A percentile compares a stretch with the other conserved stretches of the same genome.
These are phyloP conservation scores for Apostasia ramifera DNA, from an alignment of 106 monocot genomes.

Conservation along the genomic window DNA sequence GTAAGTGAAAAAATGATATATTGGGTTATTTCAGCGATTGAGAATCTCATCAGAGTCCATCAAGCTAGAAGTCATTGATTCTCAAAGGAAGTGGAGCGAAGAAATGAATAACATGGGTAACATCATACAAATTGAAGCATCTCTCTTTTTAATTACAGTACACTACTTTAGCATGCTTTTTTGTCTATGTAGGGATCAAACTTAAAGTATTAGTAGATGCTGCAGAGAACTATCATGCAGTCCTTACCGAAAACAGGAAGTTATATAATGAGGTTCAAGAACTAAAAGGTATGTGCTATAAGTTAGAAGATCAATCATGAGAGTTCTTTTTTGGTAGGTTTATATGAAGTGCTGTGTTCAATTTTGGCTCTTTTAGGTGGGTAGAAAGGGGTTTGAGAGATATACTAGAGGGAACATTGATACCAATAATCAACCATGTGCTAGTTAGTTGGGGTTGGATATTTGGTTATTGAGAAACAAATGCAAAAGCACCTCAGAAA, in stretches of 20 bases:
- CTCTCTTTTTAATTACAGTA: background rate
- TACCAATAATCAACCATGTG: background rate
- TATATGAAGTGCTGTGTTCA: background rate
- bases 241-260: slow-evolving; percentile 80
- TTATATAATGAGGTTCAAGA: slow-evolving; percentile 91
- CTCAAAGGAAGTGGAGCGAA: slow-evolving; percentile 51
- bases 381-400: background rate
- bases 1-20: background rate
- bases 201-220: slow-evolving; percentile 81
- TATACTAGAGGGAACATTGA: background rate
- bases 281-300: slow-evolving; percentile 65
- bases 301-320: background rate
- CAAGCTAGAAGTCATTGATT: slow-evolving; percentile 39
- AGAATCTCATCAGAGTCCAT: slow-evolving; percentile 55
- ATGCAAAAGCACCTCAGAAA: background rate
- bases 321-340: background rate
- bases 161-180: background rate
- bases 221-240: slow-evolving; percentile 82
- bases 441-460: background rate
- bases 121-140: background rate
- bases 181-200: slow-evolving; percentile 40
- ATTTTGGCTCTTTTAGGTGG: background rate
- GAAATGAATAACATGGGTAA: slow-evolving; percentile 68
- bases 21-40: slow-evolving; percentile 39
- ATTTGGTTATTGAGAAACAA: background rate